Evolutionary conservation across 805 yeast genomes (phyloP).

Genomic region (Hanseniaspora occidentalis): DNA sequence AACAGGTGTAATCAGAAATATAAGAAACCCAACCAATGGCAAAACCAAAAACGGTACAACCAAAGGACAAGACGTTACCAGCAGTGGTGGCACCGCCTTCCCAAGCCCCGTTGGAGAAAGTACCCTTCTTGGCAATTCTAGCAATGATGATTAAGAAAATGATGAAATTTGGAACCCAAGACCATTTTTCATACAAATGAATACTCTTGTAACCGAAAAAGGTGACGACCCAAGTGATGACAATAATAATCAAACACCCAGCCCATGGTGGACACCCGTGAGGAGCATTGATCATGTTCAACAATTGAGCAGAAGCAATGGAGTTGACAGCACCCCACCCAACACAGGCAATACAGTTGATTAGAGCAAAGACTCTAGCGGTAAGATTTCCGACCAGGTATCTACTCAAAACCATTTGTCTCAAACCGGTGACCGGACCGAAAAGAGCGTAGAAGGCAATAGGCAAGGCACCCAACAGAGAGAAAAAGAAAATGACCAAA

Average conservation of each 20-base stretch:
- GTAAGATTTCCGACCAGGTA: constrained; percentile 65
- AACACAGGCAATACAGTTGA: constrained; percentile 74
- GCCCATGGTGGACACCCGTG: constrained; percentile 74
- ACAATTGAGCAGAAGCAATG: constrained; percentile 76
- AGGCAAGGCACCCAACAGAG: constrained; percentile 55
- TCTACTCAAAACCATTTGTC: constrained; percentile 76
- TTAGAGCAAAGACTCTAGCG: constrained; percentile 61
- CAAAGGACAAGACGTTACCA: constrained; percentile 68
- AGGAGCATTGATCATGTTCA: constrained; percentile 53
- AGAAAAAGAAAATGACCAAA: constrained; percentile 59
- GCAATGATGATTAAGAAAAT: constrained; percentile 69
- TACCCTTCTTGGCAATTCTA: constrained; percentile 53
- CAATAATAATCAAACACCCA: constrained; percentile 62
- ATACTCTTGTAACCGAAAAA: constrained; percentile 77
- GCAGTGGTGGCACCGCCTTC: constrained; percentile 54
- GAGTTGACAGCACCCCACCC: constrained; percentile 94
- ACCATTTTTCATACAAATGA: constrained; percentile 69
- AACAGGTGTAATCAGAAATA: constrained; percentile 85
- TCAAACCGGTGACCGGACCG: constrained; percentile 76
- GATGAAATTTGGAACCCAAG: constrained; percentile 74
- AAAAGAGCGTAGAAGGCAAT: constrained; percentile 74
- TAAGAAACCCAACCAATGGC: constrained; percentile 95
- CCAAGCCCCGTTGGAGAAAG: constrained; percentile 43
- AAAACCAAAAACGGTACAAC: constrained; percentile 74
- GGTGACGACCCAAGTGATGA: constrained; percentile 60